phyloP scores from a whole-genome alignment of 2,329 filamentous ascomycete genomes.

The Microcyclospora tardicrescens region DNA sequence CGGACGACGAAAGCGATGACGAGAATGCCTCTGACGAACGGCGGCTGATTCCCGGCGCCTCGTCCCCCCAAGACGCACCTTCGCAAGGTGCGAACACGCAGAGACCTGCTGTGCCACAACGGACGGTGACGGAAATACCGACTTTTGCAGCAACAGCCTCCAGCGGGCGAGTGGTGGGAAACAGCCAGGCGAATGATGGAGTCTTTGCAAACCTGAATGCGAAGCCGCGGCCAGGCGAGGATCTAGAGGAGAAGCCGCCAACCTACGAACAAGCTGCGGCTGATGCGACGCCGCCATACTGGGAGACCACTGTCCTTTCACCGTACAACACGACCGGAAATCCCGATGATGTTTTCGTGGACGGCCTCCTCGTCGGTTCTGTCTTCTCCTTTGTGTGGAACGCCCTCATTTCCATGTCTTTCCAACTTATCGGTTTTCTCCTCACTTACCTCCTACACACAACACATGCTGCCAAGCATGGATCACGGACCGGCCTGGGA shows the following conservation, averaged over 20 bases:
- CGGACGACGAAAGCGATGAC: conserved; percentile 55
- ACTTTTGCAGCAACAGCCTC: conserved; percentile 29
- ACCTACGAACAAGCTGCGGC: conserved; percentile 97
- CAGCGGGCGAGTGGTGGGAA: conserved; percentile 49
- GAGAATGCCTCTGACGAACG: conserved; percentile 71
- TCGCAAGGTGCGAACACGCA: not conserved
- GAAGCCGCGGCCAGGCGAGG: conserved; percentile 69
- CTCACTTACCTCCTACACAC: conserved; percentile 97
- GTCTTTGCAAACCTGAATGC: conserved; percentile 93
- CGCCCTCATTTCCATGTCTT: conserved; percentile 92
- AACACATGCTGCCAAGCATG: conserved; percentile 95
- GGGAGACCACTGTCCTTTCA: conserved; percentile 95
- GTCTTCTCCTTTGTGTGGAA: conserved; percentile 85
- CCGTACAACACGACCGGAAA: conserved; percentile 79
- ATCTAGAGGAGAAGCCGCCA: conserved; percentile 87
- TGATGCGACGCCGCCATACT: conserved; percentile 91
- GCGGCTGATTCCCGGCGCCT: conserved; percentile 63
- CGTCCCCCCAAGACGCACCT: conserved; percentile 5
- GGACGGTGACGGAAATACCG: conserved; percentile 41
- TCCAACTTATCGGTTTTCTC: conserved; percentile 92
- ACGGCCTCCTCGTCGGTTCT: conserved; percentile 84
- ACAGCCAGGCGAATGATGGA: conserved; percentile 67
- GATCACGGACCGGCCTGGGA: conserved; percentile 83
- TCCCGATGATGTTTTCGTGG: conserved; percentile 88
- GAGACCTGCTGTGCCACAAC: conserved; percentile 7